Evolutionary conservation across 1,139 yeast species (phyloP).

Genomic region (Protomyces pachydermus): DNA sequence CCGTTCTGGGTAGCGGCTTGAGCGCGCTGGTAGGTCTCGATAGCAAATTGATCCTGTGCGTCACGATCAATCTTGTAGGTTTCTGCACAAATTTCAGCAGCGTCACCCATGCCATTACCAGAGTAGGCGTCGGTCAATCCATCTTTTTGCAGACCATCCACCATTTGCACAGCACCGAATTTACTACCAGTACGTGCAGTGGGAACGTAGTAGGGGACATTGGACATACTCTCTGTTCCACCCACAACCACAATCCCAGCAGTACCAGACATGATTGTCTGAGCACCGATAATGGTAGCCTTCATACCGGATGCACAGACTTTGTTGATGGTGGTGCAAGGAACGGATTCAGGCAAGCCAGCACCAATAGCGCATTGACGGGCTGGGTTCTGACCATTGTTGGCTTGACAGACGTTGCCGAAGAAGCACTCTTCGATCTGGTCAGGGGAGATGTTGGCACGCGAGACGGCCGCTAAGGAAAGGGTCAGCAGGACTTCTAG

Average conservation of each 20-base stretch:
- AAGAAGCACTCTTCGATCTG: constrained; percentile 85
- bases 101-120: constrained; percentile 85
- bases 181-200: constrained; percentile 80
- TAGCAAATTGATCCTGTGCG: constrained; percentile 82
- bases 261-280: constrained; percentile 77
- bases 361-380: constrained; percentile 93
- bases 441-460: constrained; percentile 50
- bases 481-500: not conserved
- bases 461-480: constrained; percentile 17
- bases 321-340: constrained; percentile 88
- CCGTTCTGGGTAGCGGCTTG: constrained; percentile 72
- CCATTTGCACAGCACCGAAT: constrained; percentile 71
- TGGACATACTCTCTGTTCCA: constrained; percentile 97
- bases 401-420: constrained; percentile 91
- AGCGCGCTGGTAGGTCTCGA: constrained; percentile 78
- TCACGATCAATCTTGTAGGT: constrained; percentile 61
- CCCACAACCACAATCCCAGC: constrained; percentile 94
- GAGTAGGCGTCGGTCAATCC: constrained; percentile 89
- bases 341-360: constrained; percentile 70
- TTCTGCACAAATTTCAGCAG: constrained; percentile 91
- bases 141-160: constrained; percentile 87
- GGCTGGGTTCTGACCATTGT: constrained; percentile 96
- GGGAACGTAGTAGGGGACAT: constrained; percentile 89
- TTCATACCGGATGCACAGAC: constrained; percentile 97
- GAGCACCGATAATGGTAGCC: constrained; percentile 84